Base-by-base conservation (phyloP, 768 basidiomycete genomes). In the Phanerochaete carnosa region DNA sequence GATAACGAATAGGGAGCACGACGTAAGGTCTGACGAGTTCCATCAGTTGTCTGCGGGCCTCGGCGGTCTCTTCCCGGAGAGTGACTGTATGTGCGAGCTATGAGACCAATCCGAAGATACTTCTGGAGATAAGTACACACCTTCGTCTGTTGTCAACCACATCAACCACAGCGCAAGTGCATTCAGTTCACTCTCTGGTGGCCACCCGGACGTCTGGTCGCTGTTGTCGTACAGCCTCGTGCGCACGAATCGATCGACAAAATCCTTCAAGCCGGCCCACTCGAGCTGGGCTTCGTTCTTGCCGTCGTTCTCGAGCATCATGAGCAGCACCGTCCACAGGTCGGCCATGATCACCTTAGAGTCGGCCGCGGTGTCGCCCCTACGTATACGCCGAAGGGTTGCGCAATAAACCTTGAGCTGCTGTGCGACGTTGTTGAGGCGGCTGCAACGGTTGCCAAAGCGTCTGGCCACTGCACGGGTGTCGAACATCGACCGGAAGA, bases 301-400 rank as follows among this genome's bases (percentile, higher is more conserved):
- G 33, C 86, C 87, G 70, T 90, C 88, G 72, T 87, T 84, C 62
- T 90, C 88, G 3, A 82, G 72, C 70, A 87, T 69, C 77, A 90
- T 81, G 45, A 87, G 65, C 55, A 80, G 83, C 5, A 77, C 77
- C 0, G 71, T 73, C 72, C 80, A 81, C 23, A 90, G 75, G 19
- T 82, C 77, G 26, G 72, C 70, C 19, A 64, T 64, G 30, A 72
- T 62, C 35, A n/a, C 12, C 32, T 55, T 37, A 35, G 54, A 32
- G 16, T 68, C 60, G 13, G 68, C 58, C 39, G 64, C 61, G 45
- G 78, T 65, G 58, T 80, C 64, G 28, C 68, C 64, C 1, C 62
- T 49, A 58, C 77, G 70, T 53, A 80, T 66, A 47, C 62, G 66
- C 22, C 57, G 62, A 55, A 78, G 64, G 3, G 74, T 66, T 39